A percentile compares a stretch with the other conserved stretches of the same genome.
phyloP scores from a whole-genome alignment of 1,284 basidiomycete genomes.

The Rhodofomes roseus region DNA sequence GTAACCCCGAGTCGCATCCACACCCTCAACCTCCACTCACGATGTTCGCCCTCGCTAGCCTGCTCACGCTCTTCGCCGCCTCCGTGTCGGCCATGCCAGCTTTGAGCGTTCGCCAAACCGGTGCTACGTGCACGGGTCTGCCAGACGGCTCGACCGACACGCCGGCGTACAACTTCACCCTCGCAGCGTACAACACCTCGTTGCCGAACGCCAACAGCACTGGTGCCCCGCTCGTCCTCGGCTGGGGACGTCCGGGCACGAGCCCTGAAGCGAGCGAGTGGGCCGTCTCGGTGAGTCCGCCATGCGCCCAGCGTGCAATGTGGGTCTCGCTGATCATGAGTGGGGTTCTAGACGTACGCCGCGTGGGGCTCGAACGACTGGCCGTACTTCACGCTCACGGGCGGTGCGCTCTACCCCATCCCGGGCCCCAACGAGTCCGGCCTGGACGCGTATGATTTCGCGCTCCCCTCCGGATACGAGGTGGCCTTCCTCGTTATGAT shows the following conservation, averaged over 20 bases:
- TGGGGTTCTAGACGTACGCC: neutral
- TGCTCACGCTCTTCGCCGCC: neutral
- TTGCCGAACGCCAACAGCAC: neutral
- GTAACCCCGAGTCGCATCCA: too few species aligned
- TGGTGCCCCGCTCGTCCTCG: neutral
- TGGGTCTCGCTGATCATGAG: neutral
- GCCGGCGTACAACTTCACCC: slow-evolving; percentile 1
- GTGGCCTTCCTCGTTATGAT: neutral
- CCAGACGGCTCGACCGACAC: neutral
- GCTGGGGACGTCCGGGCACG: neutral
- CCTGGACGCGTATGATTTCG: neutral
- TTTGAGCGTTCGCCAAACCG: neutral
- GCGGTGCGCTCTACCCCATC: neutral
- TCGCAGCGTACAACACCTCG: neutral
- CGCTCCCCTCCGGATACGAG: neutral
- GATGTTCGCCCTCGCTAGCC: neutral
- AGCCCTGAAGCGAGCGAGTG: neutral
- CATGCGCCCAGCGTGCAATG: neutral
- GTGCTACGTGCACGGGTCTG: neutral
- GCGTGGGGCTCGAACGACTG: neutral
- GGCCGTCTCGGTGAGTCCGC: neutral
- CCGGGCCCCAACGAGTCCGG: neutral
- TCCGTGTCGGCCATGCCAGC: neutral
- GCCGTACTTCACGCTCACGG: neutral
- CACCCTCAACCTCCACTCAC: neutral